A percentile compares a stretch with the other conserved stretches of the same genome.
Conservation (phyloP, 768 basidiomycete genomes). For the Amanita molliuscula region DNA sequence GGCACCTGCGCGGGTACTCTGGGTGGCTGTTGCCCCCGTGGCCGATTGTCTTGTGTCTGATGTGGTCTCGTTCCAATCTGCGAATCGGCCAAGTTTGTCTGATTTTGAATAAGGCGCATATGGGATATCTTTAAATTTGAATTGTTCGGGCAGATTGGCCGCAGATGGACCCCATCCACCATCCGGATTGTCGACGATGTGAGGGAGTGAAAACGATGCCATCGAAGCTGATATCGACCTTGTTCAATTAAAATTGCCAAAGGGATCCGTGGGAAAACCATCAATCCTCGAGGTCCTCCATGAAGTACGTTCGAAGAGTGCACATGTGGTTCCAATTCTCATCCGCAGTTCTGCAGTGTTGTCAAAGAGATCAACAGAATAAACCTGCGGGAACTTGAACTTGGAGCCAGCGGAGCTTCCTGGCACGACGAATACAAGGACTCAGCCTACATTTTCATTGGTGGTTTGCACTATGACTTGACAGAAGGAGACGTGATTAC, state of each 20-base stretch:
- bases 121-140: constrained; percentile 98
- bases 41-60: constrained; percentile 50
- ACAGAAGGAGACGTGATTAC: constrained; percentile 97
- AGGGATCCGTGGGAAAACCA: constrained; percentile 26
- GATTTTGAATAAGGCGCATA: constrained; percentile 99
- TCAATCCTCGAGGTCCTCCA: too few species aligned
- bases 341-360: constrained; percentile 41
- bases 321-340: not conserved
- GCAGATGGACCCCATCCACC: constrained; percentile 89
- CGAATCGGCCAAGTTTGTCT: constrained; percentile 95
- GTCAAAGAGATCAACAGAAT: constrained; percentile 91
- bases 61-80: constrained; percentile 89
- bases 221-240: constrained; percentile 23
- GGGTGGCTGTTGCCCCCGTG: constrained; percentile 34
- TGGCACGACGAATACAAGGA: constrained; percentile 99
- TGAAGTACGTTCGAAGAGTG: constrained; percentile 51
- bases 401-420: constrained; percentile 59
- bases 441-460: constrained; percentile 91
- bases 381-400: constrained; percentile 80
- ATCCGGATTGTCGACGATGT: constrained; percentile 85
- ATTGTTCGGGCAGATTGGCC: constrained; percentile 73
- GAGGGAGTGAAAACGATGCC: constrained; percentile 79
- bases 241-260: constrained; percentile 10
- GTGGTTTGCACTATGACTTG: constrained; percentile 78
- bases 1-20: constrained; percentile 36